Evolutionary conservation across 495 filamentous ascomycete genomes (phyloP), one percentile per base, ranked within the genome.

Genomic region (Penicillium bialowiezense): DNA sequence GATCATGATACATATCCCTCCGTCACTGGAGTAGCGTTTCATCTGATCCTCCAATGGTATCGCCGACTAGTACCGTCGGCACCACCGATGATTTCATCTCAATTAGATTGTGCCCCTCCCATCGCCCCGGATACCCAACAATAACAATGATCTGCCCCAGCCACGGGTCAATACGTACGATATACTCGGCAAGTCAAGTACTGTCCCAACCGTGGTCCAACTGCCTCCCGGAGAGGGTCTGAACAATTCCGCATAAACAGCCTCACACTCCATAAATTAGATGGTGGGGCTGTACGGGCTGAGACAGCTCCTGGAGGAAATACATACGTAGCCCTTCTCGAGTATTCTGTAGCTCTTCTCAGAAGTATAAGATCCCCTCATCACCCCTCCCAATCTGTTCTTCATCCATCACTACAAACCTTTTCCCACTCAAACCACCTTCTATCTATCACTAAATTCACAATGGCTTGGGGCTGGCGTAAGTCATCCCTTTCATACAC

Each of bases 401-500:
- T 29, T 43, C 13, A 21, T 37, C 26, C 39, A 45, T 43, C 33
- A 46, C 24, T 47, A 51, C 43, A 52, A 36, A n/a, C 21, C 40
- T 35, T 19, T n/a, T 45, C n/a, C 23, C 10, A 14, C 33, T 40
- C 35, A 24, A 26, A 56, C 29, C 29, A 28, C 34, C 26, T 48
- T 39, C 20, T 41, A 37, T 40, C 41, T 44, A 37, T 4, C 3
- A 38, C 54, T 38, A 51, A 28, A 60, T 40, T 48, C 45, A 66
- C 41, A 57, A 69, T 69, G 68, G 64, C 60, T 60, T 68, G 57
- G 56, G 68, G 68, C 62, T 69, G 58, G 59, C 46, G 64, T 71
- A 65, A 55, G 68, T 67, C 38, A 3, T 34, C 1, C 34, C 17
- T 20, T 37, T 5, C n/a, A 19, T 24, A 39, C 20, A 5, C n/a